Evolutionary conservation across 202 grass and related monocot genomes (phyloP).

Genomic region (Carex arenaria): DNA sequence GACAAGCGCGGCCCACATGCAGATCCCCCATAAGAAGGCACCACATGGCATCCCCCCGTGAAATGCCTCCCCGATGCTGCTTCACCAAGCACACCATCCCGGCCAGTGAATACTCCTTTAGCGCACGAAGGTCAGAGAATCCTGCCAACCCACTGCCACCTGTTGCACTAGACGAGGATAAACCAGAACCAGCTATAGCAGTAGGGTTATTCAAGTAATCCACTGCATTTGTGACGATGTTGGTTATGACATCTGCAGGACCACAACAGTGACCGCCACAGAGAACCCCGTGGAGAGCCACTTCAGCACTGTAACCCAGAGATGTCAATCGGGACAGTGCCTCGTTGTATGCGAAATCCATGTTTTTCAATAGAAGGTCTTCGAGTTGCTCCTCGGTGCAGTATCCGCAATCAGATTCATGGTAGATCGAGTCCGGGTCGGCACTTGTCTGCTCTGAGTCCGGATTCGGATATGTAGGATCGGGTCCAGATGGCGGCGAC

Average conservation of each 20-base stretch:
- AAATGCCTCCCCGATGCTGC: slow-evolving; percentile 55
- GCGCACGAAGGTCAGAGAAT: slow-evolving; percentile 75
- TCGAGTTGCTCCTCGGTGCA: slow-evolving; percentile 67
- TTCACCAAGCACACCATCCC: slow-evolving; percentile 82
- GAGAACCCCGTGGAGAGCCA: slow-evolving; percentile 66
- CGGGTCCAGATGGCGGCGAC: not conserved
- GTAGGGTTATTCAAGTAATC: slow-evolving; percentile 45
- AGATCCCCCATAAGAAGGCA: slow-evolving; percentile 87
- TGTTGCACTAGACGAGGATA: not conserved
- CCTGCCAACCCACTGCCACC: not conserved
- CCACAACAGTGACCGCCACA: slow-evolving; percentile 79
- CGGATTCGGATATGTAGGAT: not conserved
- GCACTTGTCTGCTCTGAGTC: not conserved
- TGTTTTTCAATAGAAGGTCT: slow-evolving; percentile 61
- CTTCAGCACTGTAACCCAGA: slow-evolving; percentile 52
- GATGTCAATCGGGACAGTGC: slow-evolving; percentile 54
- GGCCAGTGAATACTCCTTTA: slow-evolving; percentile 86
- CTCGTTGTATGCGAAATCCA: slow-evolving; percentile 70
- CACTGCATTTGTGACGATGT: slow-evolving; percentile 68
- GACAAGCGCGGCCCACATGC: slow-evolving; percentile 63
- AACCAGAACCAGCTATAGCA: not conserved
- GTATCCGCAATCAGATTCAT: slow-evolving; percentile 35
- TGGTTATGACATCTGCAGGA: slow-evolving; percentile 51
- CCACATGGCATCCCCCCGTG: slow-evolving; percentile 88
- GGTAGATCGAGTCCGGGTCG: slow-evolving; percentile 21